Evolutionary conservation across 2,329 filamentous ascomycete species (phyloP), one percentile per base, ranked within the genome.

Genomic region (Cercospora zeina): DNA sequence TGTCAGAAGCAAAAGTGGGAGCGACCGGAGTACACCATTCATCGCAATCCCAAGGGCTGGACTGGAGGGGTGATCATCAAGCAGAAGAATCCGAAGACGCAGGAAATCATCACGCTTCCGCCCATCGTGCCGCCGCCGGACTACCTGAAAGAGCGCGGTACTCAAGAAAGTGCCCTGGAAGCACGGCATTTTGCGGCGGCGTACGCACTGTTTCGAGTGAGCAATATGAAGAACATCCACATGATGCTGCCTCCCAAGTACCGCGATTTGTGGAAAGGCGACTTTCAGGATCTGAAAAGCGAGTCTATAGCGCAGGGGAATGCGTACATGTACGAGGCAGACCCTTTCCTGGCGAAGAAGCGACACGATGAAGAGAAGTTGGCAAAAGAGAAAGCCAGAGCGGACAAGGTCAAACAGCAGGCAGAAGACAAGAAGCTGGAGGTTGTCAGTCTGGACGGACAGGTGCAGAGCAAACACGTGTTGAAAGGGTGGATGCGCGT

Each of bases 1-100:
- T 97, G 93, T 71, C 92, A 96, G 78, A 96, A 93, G 76, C 90
- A 96, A 76, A 91, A 91, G 74, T 99, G 95, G 95, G 90, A 91
- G 68, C 93, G 88, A 74, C 93, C 93, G 1, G 93, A 96, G 66
- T 99, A 96, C 76, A 89, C 89, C 67, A 91, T 91, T 80, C 68
- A 71, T 53, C 71, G 71, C 21, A 72, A 68, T 49, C 50, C 66
- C 49, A 58, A 59, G 4, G 74, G 74, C 50, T 74, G 71, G 49
- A 87, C 90, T 0, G 91, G 91, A 37, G 87, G 90, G 72, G 90
- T 97, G 47, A 90, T 91, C 37, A 80, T 99, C 65, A 90, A 82
- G 62, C 79, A 81, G 66, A 81, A 81, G 65, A 91, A 97, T 74
- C 80, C 84, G 6, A 97, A 97, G 78, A 97, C 93, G 0, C 86